Evolutionary conservation across 345 rosid genomes (phyloP), one percentile per base, ranked within the genome.

Genomic region (Punica granatum): DNA sequence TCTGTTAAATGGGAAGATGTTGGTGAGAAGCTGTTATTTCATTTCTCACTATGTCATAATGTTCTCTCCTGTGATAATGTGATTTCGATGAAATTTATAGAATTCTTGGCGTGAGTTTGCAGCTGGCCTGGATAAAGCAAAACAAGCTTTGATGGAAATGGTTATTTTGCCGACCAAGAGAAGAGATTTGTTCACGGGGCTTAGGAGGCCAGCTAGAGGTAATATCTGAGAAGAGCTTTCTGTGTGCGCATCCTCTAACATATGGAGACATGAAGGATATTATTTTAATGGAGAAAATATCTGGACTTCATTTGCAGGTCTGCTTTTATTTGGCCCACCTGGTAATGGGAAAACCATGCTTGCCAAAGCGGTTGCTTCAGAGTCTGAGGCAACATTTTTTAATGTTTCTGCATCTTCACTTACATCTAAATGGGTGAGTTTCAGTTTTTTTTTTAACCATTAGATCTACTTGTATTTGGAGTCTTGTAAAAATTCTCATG

Each of bases 291-390:
- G 58, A 21, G 44, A 69, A 61, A 28, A 25, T 42, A 15, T 23
- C 19, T 59, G 30, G n/a, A 30, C 67, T 67, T 79, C 42, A 64
- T 70, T 34, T 73, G 64, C 69, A 92, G 98, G 98, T 70, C 69
- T 93, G 71, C 97, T 93, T 76, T 95, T 93, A 72, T 93, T 93
- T 80, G 97, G 98, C 43, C 98, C 98, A 67, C 98, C 97, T 70
- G 98, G 98, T 30, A 93, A 90, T 81, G 98, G 98, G 44, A 93
- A 93, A 77, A 93, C 98, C 63, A 93, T 93, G 98, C 97, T 93
- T 79, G 97, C 94, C 39, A 93, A 93, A 78, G 98, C 98, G 65
- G 97, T 93, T 11, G 97, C 98, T 63, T 93, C 98, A 4, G 97
- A 93, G 83, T 90, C 98, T 58, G 81, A 84, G 76, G 98, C 97